Evolutionary conservation across 805 yeast species (phyloP).

Genomic region (Saccharomycopsis fermentans): DNA sequence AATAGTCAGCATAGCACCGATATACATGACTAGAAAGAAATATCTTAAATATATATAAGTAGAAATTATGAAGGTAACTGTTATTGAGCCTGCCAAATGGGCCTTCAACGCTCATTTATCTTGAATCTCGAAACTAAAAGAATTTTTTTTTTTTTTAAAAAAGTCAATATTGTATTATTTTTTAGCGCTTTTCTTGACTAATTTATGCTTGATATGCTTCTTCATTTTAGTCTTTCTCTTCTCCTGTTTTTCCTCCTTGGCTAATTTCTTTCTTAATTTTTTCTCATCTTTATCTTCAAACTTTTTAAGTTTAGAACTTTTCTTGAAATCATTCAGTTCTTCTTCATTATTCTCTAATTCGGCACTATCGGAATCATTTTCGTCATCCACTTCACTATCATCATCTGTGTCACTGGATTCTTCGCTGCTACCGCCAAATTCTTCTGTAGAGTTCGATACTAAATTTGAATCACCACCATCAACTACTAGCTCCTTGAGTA

Average conservation of each 20-base stretch:
- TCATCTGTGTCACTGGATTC: conserved; percentile 23
- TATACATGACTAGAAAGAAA: too few species aligned
- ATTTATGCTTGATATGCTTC: conserved; percentile 70
- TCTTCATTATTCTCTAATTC: conserved; percentile 27
- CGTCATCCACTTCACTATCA: conserved; percentile 25
- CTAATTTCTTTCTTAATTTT: conserved; percentile 61
- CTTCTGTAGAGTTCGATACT: conserved; percentile 23
- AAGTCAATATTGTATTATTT: conserved; percentile 20
- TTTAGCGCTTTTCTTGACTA: conserved; percentile 46
- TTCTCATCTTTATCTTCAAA: conserved; percentile 70
- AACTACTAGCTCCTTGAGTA: conserved; percentile 57
- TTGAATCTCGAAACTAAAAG: too few species aligned
- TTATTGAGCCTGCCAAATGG: too few species aligned
- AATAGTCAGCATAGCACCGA: too few species aligned
- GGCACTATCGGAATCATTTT: conserved; percentile 25
- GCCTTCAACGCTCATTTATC: too few species aligned
- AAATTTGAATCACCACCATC: conserved; percentile 24
- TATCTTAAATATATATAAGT: too few species aligned
- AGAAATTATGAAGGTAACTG: too few species aligned
- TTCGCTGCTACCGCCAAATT: conserved; percentile 27
- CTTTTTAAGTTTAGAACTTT: conserved; percentile 57
- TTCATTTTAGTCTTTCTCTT: conserved; percentile 76
- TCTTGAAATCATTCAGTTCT: conserved; percentile 27
- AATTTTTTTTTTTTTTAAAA: too few species aligned
- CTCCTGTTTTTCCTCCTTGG: conserved; percentile 70